Evolutionary conservation across 2,329 filamentous ascomycete genomes (phyloP).

Genomic region (Sporothrix inflata): DNA sequence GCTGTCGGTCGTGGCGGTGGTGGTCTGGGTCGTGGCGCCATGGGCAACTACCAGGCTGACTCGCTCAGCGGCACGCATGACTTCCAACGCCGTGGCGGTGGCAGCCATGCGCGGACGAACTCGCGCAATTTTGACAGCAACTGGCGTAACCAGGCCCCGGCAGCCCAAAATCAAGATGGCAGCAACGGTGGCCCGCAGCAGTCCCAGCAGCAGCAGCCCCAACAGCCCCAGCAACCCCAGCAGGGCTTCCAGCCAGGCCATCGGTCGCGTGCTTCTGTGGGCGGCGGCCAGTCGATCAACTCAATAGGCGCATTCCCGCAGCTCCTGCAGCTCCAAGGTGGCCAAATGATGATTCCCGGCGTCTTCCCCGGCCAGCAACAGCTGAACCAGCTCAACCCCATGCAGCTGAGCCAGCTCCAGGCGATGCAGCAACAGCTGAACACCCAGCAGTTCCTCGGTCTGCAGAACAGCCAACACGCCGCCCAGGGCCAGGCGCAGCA

Average conservation of each 20-base stretch:
- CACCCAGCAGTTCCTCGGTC: slow-evolving; percentile 71
- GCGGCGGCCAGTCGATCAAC: slow-evolving; percentile 74
- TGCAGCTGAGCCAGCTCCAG: slow-evolving; percentile 87
- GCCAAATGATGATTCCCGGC: slow-evolving; percentile 83
- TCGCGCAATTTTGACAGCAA: slow-evolving; percentile 98
- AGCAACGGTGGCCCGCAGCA: slow-evolving; percentile 47
- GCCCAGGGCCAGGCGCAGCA: slow-evolving; percentile 67
- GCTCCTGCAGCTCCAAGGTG: slow-evolving; percentile 75
- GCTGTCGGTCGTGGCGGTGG: slow-evolving; percentile 71
- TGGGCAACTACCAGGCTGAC: slow-evolving; percentile 57
- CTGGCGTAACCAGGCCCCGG: slow-evolving; percentile 77
- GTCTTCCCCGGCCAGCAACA: slow-evolving; percentile 81
- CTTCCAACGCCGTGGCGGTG: slow-evolving; percentile 75
- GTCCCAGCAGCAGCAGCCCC: slow-evolving; percentile 54
- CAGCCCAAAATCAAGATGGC: slow-evolving; percentile 68
- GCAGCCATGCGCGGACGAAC: slow-evolving; percentile 77
- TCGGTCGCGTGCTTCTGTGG: slow-evolving; percentile 81
- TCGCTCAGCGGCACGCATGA: slow-evolving; percentile 53
- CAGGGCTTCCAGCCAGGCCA: slow-evolving; percentile 87
- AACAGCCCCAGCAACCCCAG: slow-evolving; percentile 52
- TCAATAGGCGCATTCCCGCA: slow-evolving; percentile 78
- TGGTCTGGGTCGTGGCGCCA: slow-evolving; percentile 66
- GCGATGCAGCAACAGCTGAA: slow-evolving; percentile 73
- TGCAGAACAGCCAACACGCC: slow-evolving; percentile 73
- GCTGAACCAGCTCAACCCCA: slow-evolving; percentile 83